phyloP scores from a whole-genome alignment of 1,139 yeast species.

The Pichiaceae sp. region DNA sequence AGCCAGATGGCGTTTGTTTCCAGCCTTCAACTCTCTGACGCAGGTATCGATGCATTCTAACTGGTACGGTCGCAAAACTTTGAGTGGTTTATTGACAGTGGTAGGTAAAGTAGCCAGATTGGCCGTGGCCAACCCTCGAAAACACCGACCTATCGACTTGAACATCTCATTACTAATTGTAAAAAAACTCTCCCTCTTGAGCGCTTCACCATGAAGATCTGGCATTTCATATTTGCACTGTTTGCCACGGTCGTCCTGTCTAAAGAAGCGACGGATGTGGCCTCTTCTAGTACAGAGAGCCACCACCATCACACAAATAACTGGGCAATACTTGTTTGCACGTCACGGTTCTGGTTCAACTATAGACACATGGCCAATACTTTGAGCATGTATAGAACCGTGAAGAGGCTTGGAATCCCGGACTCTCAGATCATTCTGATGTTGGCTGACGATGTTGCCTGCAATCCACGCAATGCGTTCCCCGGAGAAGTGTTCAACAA shows the following conservation, averaged over 20 bases:
- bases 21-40: conserved; percentile 33
- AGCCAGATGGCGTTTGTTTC: conserved; percentile 55
- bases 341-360: conserved; percentile 97
- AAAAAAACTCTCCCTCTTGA: neutral
- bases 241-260: neutral
- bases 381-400: conserved; percentile 88
- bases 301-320: conserved; percentile 59
- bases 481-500: conserved; percentile 96
- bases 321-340: conserved; percentile 94
- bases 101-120: neutral
- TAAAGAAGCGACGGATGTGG: neutral
- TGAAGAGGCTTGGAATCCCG: conserved; percentile 91
- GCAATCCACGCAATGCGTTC: conserved; percentile 91
- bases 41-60: conserved; percentile 57
- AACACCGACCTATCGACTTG: neutral
- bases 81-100: no score
- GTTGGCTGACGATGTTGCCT: conserved; percentile 95
- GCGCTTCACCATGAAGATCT: neutral
- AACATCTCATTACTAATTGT: no score
- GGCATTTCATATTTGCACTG: neutral
- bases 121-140: neutral
- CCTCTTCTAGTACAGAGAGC: conserved; percentile 1
- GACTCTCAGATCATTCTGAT: conserved; percentile 94
- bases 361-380: conserved; percentile 97
- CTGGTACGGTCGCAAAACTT: conserved; percentile 54